These are phyloP conservation scores for Cladophialophora yegresii DNA, from an alignment of 2,329 filamentous ascomycete genomes.

Conservation along the genomic window DNA sequence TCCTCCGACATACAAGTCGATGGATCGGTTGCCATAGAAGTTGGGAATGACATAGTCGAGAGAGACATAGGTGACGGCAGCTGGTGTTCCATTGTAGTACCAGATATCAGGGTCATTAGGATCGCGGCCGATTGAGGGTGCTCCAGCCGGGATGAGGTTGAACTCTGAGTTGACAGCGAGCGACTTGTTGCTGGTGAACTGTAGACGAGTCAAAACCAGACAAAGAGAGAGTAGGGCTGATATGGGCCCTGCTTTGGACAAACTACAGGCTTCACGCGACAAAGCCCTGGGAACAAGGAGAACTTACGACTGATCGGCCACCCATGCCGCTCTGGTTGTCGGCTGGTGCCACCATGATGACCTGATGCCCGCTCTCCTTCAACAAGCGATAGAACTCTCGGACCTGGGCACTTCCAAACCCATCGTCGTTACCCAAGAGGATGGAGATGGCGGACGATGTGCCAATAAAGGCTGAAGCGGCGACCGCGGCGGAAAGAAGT, in stretches of 20 bases:
- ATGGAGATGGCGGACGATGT: slow-evolving; percentile 34
- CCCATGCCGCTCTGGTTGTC: slow-evolving; percentile 52
- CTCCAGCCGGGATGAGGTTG: slow-evolving; percentile 50
- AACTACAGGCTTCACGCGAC: background rate
- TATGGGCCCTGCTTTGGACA: background rate
- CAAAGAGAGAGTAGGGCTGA: background rate
- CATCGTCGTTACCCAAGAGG: slow-evolving; percentile 43
- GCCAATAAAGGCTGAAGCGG: slow-evolving; percentile 15
- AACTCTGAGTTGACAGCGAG: slow-evolving; percentile 50
- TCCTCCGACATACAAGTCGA: slow-evolving; percentile 58
- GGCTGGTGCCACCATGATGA: slow-evolving; percentile 48
- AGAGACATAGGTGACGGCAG: slow-evolving; percentile 58
- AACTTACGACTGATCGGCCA: slow-evolving; percentile 42
- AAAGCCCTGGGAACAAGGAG: background rate
- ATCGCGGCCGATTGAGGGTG: slow-evolving; percentile 55
- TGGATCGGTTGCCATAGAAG: slow-evolving; percentile 52
- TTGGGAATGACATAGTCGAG: slow-evolving; percentile 59
- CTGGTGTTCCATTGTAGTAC: slow-evolving; percentile 64
- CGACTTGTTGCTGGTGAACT: slow-evolving; percentile 48
- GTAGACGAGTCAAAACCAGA: background rate
- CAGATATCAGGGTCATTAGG: slow-evolving; percentile 58
- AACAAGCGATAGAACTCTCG: slow-evolving; percentile 47
- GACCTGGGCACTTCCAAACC: slow-evolving; percentile 48
- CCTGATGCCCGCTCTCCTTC: slow-evolving; percentile 44
- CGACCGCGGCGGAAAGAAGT: slow-evolving; percentile 17